phyloP scores from a whole-genome alignment of 495 filamentous ascomycete genomes.

The Hypoxylon trugodes region DNA sequence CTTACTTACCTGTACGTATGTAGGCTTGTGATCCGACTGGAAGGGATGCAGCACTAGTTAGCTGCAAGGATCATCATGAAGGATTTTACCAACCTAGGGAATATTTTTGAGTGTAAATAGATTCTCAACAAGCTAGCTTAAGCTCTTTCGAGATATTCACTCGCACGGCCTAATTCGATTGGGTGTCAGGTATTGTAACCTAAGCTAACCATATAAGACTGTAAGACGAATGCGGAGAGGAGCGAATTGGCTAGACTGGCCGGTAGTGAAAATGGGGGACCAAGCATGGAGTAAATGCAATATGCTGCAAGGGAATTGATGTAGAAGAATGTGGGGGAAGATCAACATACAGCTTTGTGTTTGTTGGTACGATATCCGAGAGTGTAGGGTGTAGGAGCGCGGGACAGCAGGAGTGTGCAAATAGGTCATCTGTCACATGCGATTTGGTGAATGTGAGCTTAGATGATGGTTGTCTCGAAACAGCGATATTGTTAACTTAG shows the following conservation, averaged over 20 bases:
- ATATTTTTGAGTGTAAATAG: neutral
- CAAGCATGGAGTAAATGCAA: slow-evolving; percentile 4
- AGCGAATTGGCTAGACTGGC: slow-evolving; percentile 16
- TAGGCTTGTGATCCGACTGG: slow-evolving; percentile 23
- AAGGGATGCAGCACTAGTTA: slow-evolving; percentile 2
- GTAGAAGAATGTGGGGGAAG: slow-evolving; percentile 5
- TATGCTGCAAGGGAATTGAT: slow-evolving; percentile 5
- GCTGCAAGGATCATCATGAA: slow-evolving; percentile 23
- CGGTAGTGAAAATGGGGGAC: neutral
- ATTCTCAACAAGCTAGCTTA: neutral
- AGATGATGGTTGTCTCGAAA: too few species aligned
- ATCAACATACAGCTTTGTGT: slow-evolving; percentile 6
- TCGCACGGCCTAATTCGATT: slow-evolving; percentile 19
- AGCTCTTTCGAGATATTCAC: slow-evolving; percentile 22
- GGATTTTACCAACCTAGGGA: slow-evolving; percentile 10
- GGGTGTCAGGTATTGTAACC: slow-evolving; percentile 21
- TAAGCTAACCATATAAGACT: slow-evolving; percentile 1
- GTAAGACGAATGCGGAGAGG: slow-evolving; percentile 7
- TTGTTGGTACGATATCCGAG: too few species aligned
- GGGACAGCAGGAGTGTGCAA: too few species aligned
- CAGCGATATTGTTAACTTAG: too few species aligned
- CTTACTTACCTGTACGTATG: slow-evolving; percentile 22
- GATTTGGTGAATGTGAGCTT: too few species aligned
- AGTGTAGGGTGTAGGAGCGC: too few species aligned
- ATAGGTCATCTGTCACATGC: too few species aligned